Evolutionary conservation across 192 early-diverging fungal genomes (phyloP), one percentile per base, ranked within the genome.

Genomic region (Podila minutissima): DNA sequence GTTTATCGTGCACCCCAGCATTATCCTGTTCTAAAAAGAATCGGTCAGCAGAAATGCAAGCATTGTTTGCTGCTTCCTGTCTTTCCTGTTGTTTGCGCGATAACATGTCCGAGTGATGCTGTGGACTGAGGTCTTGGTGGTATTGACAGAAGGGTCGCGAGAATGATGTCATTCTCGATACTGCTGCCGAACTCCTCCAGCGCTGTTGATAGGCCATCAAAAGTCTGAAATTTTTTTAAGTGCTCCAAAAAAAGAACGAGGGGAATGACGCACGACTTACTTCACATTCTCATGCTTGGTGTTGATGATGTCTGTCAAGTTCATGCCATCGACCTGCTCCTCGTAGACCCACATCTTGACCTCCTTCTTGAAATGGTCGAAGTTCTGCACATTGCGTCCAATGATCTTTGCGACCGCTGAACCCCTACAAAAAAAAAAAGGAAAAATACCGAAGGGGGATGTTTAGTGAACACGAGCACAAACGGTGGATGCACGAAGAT

Each of bases 331-430:
- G 49, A 96, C 85, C 32, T 72, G 87, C 83, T 99, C 98, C 82
- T 99, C 96, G 86, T 92, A 96, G 22, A 99, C 98, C 96, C 96
- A 99, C 92, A 96, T 95, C 62, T 90, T 91, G 64, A 97, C 95
- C 49, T 91, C 86, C 31, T 82, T 67, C 84, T 96, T 93, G 86
- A 96, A 97, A 49, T 91, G 90, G 68, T 86, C 84, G 46, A 62
- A 67, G 17, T 69, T 72, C 10, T 59, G 68, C 35, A 96, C 94
- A 83, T 99, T 99, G 74, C 71, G 75, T 31, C 94, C 96, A 29
- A 98, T 87, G 72, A 99, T 98, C 83, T 95, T 93, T 10, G 96
- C 95, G 67, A 96, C 93, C 22, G 93, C 96, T 7, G 94, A 92
- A 74, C 98, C 98, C 97, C 96, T 97, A 82, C 24, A 55, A 15